phyloP scores from a whole-genome alignment of 129 eudicot genomes.

The Arctium minus region DNA sequence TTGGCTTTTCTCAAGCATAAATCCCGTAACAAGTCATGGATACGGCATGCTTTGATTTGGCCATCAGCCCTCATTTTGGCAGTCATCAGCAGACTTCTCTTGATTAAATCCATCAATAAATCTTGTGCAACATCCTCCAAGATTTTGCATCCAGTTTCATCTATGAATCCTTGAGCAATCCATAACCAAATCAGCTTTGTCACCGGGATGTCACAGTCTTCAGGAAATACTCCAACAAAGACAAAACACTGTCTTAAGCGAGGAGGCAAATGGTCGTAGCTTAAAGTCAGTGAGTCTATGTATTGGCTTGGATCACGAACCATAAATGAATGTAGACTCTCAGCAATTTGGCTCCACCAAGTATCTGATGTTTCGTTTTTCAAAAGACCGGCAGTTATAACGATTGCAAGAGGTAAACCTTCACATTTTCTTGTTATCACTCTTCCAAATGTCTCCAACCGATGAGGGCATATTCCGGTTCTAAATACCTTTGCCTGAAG shows the following conservation, averaged over 20 bases:
- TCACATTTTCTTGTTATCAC: conserved; percentile 19
- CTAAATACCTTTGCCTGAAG: conserved; percentile 8
- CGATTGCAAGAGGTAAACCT: conserved; percentile 29
- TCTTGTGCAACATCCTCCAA: conserved; percentile 29
- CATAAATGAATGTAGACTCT: conserved; percentile 10
- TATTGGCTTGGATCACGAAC: conserved; percentile 21
- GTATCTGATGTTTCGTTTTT: neutral
- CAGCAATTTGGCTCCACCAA: conserved; percentile 20
- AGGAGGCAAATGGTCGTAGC: conserved; percentile 30
- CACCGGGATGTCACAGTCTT: conserved; percentile 9
- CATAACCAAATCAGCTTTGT: conserved; percentile 13
- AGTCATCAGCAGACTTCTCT: conserved; percentile 20
- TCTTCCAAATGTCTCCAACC: neutral
- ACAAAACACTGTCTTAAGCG: conserved; percentile 18
- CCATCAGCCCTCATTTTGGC: neutral
- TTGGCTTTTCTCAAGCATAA: conserved; percentile 14
- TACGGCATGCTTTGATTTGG: conserved; percentile 17
- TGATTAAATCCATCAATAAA: conserved; percentile 20
- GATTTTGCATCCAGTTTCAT: neutral
- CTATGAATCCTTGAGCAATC: conserved; percentile 25
- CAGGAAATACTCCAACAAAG: conserved; percentile 24
- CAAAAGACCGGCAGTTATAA: conserved; percentile 28
- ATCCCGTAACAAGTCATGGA: conserved; percentile 25
- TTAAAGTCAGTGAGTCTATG: conserved; percentile 18
- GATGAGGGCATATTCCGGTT: conserved; percentile 5